Conservation (phyloP, 2,329 filamentous ascomycete genomes). For the Fusarium annulatum region DNA sequence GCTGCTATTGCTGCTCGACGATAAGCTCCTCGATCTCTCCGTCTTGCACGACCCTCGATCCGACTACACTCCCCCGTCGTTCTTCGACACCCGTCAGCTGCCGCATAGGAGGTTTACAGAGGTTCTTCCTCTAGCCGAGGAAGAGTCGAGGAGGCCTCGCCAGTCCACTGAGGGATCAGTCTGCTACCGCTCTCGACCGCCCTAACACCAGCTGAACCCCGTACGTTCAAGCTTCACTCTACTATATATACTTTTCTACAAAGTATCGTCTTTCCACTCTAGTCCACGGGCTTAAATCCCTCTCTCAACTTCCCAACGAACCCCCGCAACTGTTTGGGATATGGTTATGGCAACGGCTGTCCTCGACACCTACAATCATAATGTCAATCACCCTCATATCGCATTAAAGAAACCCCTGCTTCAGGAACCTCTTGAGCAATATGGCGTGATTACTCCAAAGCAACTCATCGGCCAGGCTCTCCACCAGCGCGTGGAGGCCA, state of each 20-base stretch:
- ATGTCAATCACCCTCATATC: constrained; percentile 61
- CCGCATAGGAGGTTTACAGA: constrained; percentile 99
- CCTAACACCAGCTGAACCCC: constrained; percentile 73
- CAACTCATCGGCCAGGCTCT: constrained; percentile 88
- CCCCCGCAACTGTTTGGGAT: constrained; percentile 57
- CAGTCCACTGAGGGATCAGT: constrained; percentile 90
- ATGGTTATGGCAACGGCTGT: constrained; percentile 74
- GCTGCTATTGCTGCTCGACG: constrained; percentile 58
- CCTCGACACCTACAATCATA: constrained; percentile 64
- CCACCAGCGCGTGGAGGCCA: constrained; percentile 82
- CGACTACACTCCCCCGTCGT: constrained; percentile 62
- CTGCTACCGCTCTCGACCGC: constrained; percentile 94
- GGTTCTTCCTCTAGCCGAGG: constrained; percentile 99
- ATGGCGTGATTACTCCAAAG: constrained; percentile 68
- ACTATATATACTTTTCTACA: constrained; percentile 9
- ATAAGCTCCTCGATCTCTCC: constrained; percentile 62
- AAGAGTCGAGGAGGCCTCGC: constrained; percentile 99
- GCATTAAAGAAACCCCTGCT: constrained; percentile 58
- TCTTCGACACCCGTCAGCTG: constrained; percentile 82
- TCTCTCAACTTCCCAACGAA: constrained; percentile 25
- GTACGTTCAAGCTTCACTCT: constrained; percentile 34
- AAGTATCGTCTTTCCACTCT: background rate
- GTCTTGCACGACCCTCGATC: constrained; percentile 63
- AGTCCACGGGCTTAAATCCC: constrained; percentile 16
- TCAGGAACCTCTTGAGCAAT: constrained; percentile 54